A percentile compares a stretch with the other conserved stretches of the same genome.
Conservation (phyloP, 345 rosid species). For the Pugionium dolabratum region DNA sequence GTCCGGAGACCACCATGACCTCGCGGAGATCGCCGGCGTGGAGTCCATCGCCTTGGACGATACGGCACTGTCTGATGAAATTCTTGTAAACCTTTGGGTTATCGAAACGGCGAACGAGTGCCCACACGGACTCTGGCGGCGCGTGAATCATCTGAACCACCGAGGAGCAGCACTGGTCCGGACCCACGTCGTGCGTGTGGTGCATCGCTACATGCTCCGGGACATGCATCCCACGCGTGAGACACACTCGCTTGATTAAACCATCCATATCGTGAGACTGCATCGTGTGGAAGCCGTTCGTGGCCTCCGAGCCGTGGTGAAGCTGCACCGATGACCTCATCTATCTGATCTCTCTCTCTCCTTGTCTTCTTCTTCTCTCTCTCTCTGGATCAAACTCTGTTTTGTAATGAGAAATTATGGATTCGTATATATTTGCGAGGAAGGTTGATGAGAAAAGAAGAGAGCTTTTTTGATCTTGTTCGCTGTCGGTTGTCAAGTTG, state of each 20-base stretch:
- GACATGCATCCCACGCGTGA: constrained; percentile 41
- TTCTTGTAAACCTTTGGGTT: constrained; percentile 80
- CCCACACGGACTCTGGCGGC: constrained; percentile 69
- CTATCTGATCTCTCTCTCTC: neutral
- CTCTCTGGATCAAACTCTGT: neutral
- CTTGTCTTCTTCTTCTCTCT: no score
- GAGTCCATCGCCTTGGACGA: constrained; percentile 67
- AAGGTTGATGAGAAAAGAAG: constrained; percentile 9
- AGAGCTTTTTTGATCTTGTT: constrained; percentile 30
- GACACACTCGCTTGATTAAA: constrained; percentile 29
- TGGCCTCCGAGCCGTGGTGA: constrained; percentile 37
- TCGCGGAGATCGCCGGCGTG: constrained; percentile 70
- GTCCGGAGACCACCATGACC: constrained; percentile 78
- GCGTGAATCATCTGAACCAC: constrained; percentile 64
- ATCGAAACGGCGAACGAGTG: constrained; percentile 77
- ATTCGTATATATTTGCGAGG: constrained; percentile 15
- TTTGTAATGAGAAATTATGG: constrained; percentile 2
- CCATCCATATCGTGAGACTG: constrained; percentile 35
- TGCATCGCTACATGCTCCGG: constrained; percentile 56
- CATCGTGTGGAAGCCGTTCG: constrained; percentile 37
- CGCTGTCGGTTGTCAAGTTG: constrained; percentile 54
- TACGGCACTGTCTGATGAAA: constrained; percentile 73
- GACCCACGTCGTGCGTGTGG: constrained; percentile 56
- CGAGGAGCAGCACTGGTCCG: constrained; percentile 73
- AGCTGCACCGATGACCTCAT: constrained; percentile 71